A percentile compares a stretch with the other conserved stretches of the same genome.
These are phyloP conservation scores for Hibiscus syriacus DNA, from an alignment of 345 rosid genomes.

Conservation along the genomic window DNA sequence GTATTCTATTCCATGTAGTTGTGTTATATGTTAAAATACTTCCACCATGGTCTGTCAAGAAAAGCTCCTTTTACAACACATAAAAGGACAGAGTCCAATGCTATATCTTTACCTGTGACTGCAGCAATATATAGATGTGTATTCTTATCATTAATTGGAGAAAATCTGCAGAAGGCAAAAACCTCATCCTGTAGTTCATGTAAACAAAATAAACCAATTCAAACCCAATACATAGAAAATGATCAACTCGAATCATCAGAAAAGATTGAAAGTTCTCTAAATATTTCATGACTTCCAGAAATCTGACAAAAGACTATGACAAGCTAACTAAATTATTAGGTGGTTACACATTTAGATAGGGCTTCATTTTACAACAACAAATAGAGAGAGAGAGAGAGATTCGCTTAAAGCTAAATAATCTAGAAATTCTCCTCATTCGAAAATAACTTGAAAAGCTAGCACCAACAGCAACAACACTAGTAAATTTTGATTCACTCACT, in stretches of 20 bases:
- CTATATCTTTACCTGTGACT: slow-evolving; percentile 47
- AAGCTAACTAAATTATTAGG: neutral
- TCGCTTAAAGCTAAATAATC: neutral
- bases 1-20: slow-evolving; percentile 50
- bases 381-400: neutral
- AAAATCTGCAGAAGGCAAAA: slow-evolving; percentile 76
- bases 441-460: neutral
- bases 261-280: neutral
- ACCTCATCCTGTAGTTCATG: slow-evolving; percentile 59
- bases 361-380: neutral
- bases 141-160: slow-evolving; percentile 34
- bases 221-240: slow-evolving; percentile 4
- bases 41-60: slow-evolving; percentile 45
- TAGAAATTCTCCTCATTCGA: neutral
- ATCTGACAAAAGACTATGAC: neutral
- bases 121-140: slow-evolving; percentile 65
- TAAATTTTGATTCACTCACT: slow-evolving; percentile 15
- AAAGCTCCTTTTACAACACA: neutral
- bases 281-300: neutral
- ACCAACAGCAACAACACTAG: neutral
- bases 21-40: slow-evolving; percentile 71
- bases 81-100: neutral
- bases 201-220: slow-evolving; percentile 12
- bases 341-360: neutral
- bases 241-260: neutral